Evolutionary conservation across 768 basidiomycete species (phyloP).

Genomic region (Trametes coccinea): DNA sequence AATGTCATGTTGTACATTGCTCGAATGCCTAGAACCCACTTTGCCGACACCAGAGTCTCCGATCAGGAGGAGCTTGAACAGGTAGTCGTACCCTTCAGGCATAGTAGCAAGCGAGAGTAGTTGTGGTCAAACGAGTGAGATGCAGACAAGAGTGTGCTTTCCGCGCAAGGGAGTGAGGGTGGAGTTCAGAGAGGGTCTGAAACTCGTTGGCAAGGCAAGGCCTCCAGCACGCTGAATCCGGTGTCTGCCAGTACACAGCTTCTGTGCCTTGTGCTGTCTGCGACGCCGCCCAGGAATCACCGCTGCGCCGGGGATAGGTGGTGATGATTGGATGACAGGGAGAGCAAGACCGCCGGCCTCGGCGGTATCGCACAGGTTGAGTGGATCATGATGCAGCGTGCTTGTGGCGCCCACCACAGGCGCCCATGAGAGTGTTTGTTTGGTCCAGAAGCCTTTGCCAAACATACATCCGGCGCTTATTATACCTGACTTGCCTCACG

Average conservation of each 20-base stretch:
- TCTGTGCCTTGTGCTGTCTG: neutral
- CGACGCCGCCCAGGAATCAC: slow-evolving; percentile 1
- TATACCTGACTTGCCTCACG: neutral
- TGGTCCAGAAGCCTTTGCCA: slow-evolving; percentile 22
- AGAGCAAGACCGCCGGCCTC: neutral
- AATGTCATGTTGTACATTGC: neutral
- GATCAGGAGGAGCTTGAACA: slow-evolving; percentile 93
- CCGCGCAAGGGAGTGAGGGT: neutral
- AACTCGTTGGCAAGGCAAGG: neutral
- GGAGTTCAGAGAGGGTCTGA: neutral
- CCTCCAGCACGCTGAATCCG: neutral
- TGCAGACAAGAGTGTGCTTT: neutral
- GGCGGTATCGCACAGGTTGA: neutral
- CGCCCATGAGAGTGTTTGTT: slow-evolving; percentile 12
- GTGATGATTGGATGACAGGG: slow-evolving; percentile 7
- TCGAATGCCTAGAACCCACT: slow-evolving; percentile 40
- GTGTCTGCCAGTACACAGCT: slow-evolving; percentile 2
- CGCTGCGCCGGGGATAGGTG: neutral
- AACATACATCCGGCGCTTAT: slow-evolving; percentile 15
- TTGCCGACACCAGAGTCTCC: slow-evolving; percentile 96
- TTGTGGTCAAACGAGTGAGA: neutral
- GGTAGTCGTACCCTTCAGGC: slow-evolving; percentile 89
- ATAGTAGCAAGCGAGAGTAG: slow-evolving; percentile 7
- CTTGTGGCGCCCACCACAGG: neutral
- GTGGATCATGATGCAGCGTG: slow-evolving; percentile 8